Conservation (phyloP, 352 stramenopile species). For the Albugo candida region DNA sequence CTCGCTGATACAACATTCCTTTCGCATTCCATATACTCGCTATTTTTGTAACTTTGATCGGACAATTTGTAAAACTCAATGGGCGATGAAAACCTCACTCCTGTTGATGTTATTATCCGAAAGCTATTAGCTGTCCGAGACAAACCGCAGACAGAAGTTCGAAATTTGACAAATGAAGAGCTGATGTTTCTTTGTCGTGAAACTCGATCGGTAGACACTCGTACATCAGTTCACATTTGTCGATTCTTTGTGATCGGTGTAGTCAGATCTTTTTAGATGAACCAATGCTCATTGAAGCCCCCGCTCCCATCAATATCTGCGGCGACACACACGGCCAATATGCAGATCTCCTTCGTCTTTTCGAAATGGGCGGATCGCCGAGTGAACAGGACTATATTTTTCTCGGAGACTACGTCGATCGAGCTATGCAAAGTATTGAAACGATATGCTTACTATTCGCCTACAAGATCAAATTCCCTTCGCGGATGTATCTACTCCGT, state of each 20-base stretch:
- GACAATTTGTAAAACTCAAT: conserved; percentile 7
- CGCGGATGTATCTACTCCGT: conserved; percentile 94
- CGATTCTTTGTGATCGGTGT: neutral
- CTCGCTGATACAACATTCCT: too few species aligned
- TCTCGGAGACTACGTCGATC: conserved; percentile 85
- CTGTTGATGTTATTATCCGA: conserved; percentile 51
- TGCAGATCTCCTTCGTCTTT: conserved; percentile 95
- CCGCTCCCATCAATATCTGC: conserved; percentile 91
- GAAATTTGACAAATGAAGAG: conserved; percentile 58
- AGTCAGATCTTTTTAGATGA: conserved; percentile 78
- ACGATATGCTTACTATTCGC: conserved; percentile 94
- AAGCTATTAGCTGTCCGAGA: conserved; percentile 57
- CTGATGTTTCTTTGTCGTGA: conserved; percentile 60
- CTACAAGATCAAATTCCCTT: conserved; percentile 98
- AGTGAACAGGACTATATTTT: conserved; percentile 55
- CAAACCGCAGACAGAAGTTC: conserved; percentile 63
- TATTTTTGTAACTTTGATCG: too few species aligned
- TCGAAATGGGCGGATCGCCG: conserved; percentile 84
- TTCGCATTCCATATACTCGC: too few species aligned
- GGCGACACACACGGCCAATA: conserved; percentile 98
- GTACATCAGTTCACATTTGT: conserved; percentile 3
- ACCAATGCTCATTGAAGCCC: conserved; percentile 87
- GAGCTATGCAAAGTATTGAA: conserved; percentile 93
- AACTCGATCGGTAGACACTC: conserved; percentile 28
- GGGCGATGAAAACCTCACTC: conserved; percentile 27